Base-by-base conservation (phyloP, 2,329 filamentous ascomycete species). In the Mycocentrospora acerina region DNA sequence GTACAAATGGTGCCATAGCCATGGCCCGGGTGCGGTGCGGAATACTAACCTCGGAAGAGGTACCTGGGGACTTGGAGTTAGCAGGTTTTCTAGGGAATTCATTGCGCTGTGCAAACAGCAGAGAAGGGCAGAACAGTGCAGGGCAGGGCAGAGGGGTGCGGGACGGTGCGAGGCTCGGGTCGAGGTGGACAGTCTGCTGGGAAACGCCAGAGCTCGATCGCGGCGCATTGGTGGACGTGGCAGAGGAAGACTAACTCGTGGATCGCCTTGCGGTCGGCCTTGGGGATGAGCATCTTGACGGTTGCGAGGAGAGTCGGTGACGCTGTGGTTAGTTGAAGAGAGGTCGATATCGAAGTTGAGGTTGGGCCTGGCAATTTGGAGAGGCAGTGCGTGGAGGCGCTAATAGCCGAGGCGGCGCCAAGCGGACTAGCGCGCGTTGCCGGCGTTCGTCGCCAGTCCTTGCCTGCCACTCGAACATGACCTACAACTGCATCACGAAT, bases 181-280 rank as follows among this genome's bases (percentile, higher is more conserved):
- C 53, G 59, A 64, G 53, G 44, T 51, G 55, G 49, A 53, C 45
- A 38, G 53, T 59, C 57, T 53, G 42, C 44, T 49, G 51, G 48
- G 52, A 59, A 59, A 56, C 48, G 52, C 45, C 50, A 48, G 34
- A 47, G 38, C 51, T 53, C 53, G 47, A 59, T 47, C 57, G 47
- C 42, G 51, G 53, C 41, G 44, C 35, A 41, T 24, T 35, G 31
- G 41, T 41, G 41, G 47, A 15, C 24, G 45, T 36, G 40, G 36
- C 48, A 46, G 43, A 52, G 56, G 56, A 44, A 37, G 86, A 98
- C 88, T 86, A 91, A 95, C 86, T 91, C 91, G 84, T 98, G 93
- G 80, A 98, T 97, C 86, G 90, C 89, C 88, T 98, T 98, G 81
- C 94, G 90, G 81, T 98, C 93, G 77, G 89, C 87, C 86, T 97